These are phyloP conservation scores for Psophocarpus tetragonolobus DNA, from an alignment of 306 rosid species.

Conservation along the genomic window DNA sequence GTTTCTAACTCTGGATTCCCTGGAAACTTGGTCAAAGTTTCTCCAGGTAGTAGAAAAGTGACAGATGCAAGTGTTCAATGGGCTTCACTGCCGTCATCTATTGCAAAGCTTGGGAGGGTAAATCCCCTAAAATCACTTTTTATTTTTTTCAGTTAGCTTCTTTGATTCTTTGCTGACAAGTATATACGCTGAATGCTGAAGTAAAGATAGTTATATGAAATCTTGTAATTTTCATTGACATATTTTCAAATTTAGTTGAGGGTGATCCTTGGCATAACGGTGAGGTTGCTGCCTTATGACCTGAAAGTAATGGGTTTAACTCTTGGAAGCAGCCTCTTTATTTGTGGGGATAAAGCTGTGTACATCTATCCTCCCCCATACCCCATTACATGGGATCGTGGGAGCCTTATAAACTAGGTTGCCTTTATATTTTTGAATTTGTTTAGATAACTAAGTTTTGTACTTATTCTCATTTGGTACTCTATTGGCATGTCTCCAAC, in stretches of 20 bases:
- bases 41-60: constrained; percentile 64
- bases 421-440: neutral
- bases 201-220: constrained; percentile 15
- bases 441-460: neutral
- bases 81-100: constrained; percentile 83
- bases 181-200: neutral
- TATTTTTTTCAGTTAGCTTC: neutral
- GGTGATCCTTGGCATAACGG: neutral
- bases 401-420: neutral
- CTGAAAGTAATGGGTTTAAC: neutral
- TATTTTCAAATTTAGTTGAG: neutral
- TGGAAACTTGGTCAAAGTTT: constrained; percentile 74
- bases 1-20: constrained; percentile 56
- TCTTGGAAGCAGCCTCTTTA: neutral
- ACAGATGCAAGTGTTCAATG: constrained; percentile 76
- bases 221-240: constrained; percentile 19
- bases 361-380: neutral
- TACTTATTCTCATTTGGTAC: neutral
- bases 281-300: neutral
- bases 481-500: neutral
- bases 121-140: constrained; percentile 22
- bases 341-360: neutral
- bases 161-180: neutral
- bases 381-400: neutral
- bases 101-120: constrained; percentile 97